Evolutionary conservation across 225 moss, liverwort and hornwort genomes (phyloP), one percentile per base, ranked within the genome.

Genomic region (Pleurozium schreberi): DNA sequence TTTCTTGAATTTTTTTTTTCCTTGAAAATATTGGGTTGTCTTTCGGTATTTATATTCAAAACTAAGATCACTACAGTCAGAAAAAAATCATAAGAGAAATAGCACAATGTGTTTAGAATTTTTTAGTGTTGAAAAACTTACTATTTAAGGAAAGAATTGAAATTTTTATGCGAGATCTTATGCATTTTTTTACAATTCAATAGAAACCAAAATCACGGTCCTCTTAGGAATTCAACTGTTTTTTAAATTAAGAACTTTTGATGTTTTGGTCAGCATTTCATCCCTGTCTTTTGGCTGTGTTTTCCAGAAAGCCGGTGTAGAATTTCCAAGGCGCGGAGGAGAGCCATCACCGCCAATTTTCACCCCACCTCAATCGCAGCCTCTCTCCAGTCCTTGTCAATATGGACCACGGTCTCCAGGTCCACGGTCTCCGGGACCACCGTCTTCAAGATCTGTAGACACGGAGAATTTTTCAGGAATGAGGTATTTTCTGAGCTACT

Each of bases 361-460:
- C 83, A 97, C 97, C 47, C 97, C 95, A 57, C 97, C 96, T 49
- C 97, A 96, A 86, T 91, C 93, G 23, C 95, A 95, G 83, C 94
- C 94, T 63, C 82, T 91, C 59, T 14, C 90, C 16, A 88, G 93
- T 55, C 93, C 91, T 82, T 89, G 89, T 86, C 93, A 93, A 80
- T 91, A 89, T 83, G 91, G 91, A 73, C 78, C 87, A 57, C 89
- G 89, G 82, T 64, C 92, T 58, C 65, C 91, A 80, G 86, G 92
- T 26, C 84, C 89, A 65, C 53, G 91, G 79, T 81, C 92, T 58
- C 60, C 91, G 74, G 90, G 92, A 27, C 82, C 90, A 61, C 53
- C 87, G 27, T 90, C 95, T 40, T 84, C 93, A 87, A 90, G 95
- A 90, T 89, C 91, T 58, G 95, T 91, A 81, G 94, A 92, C 60